A percentile compares a stretch with the other conserved stretches of the same genome.
phyloP scores from a whole-genome alignment of 306 rosid species.

The Trifolium fragiferum region DNA sequence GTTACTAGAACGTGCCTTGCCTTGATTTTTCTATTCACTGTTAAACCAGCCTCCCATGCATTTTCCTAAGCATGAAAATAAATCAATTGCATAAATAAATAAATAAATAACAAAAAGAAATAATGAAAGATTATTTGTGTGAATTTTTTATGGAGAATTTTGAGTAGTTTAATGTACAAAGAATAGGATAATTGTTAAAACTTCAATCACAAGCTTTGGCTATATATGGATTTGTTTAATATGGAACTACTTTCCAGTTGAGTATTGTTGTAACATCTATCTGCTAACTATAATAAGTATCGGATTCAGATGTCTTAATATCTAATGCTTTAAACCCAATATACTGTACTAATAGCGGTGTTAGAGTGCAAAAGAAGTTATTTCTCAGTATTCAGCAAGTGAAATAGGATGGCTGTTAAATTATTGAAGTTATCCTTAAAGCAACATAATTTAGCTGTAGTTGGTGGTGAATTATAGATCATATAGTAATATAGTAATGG shows the following conservation, averaged over 20 bases:
- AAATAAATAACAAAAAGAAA: background rate
- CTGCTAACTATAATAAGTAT: constrained; percentile 18
- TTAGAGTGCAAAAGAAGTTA: constrained; percentile 1
- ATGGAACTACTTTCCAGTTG: constrained; percentile 22
- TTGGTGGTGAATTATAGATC: constrained; percentile 15
- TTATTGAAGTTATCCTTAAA: constrained; percentile 24
- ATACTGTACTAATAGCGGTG: background rate
- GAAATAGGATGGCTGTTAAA: background rate
- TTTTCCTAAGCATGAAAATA: constrained; percentile 20
- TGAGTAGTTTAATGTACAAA: background rate
- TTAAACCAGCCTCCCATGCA: constrained; percentile 19
- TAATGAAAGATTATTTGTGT: constrained; percentile 15
- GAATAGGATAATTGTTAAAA: constrained; percentile 22
- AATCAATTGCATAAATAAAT: background rate
- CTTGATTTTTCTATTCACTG: constrained; percentile 13
- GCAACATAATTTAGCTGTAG: constrained; percentile 18
- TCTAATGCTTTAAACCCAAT: background rate
- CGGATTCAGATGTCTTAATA: constrained; percentile 13
- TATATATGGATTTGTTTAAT: background rate
- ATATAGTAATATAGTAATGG: background rate
- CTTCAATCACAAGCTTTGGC: constrained; percentile 9
- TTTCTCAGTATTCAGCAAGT: constrained; percentile 11
- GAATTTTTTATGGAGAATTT: constrained; percentile 5
- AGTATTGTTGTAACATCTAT: constrained; percentile 21
- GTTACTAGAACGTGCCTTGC: constrained; percentile 23